Conservation (phyloP, 805 yeast species). For the Metschnikowia drakensbergensis region DNA sequence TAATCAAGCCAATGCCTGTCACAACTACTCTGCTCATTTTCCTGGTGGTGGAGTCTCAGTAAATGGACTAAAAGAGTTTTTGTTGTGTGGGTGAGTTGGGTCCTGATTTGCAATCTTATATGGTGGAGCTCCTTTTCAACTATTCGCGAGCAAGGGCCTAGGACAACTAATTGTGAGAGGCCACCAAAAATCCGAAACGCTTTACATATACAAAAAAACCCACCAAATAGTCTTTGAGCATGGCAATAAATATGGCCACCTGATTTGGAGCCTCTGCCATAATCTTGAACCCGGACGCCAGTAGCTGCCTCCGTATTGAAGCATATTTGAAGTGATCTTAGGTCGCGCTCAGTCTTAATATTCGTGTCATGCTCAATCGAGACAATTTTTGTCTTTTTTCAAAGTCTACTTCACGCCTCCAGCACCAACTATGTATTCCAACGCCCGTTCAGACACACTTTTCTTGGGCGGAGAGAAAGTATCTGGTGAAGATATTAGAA, state of each 20-base stretch:
- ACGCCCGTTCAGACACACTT: conserved; percentile 86
- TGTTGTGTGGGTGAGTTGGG: neutral
- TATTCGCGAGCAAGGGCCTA: neutral
- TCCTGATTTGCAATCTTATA: neutral
- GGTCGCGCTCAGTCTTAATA: neutral
- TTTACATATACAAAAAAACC: neutral
- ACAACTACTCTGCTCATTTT: conserved; percentile 66
- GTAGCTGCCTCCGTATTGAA: neutral
- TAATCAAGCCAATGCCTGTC: conserved; percentile 84
- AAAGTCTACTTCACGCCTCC: conserved; percentile 1
- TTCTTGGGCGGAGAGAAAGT: conserved; percentile 95
- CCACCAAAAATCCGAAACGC: neutral
- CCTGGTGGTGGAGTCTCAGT: neutral
- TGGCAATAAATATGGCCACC: too few species aligned
- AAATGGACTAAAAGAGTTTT: neutral
- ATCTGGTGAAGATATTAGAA: conserved; percentile 93
- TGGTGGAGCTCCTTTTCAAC: neutral
- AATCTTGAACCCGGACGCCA: neutral
- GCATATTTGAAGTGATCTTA: neutral
- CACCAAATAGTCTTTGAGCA: too few species aligned
- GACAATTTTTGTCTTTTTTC: conserved; percentile 6
- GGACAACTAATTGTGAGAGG: neutral
- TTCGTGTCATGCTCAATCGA: conserved; percentile 6
- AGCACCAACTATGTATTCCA: conserved; percentile 50
- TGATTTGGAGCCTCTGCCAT: too few species aligned